Base-by-base conservation (phyloP, 352 stramenopile species). In the Phytophthora chlamydospora region DNA sequence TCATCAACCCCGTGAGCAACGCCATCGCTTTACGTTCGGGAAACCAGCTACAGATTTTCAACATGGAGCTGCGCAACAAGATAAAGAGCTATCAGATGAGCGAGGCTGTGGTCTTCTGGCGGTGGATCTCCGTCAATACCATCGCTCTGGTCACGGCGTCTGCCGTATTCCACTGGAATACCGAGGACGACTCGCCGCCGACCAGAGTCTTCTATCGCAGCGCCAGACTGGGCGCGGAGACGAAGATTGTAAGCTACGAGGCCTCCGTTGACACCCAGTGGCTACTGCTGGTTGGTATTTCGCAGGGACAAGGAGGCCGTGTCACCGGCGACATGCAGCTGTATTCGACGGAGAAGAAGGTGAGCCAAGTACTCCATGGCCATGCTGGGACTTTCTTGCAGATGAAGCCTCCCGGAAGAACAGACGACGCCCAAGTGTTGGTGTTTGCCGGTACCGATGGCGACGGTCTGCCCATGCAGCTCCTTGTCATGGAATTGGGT, bases 201-300 rank as follows among this genome's bases (percentile, higher is more conserved):
- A 70, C 75, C 6, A 99, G 99, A 84, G 67, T 99, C 6, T 99
- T 99, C 74, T 96, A 99, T 72, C 91, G 97, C 47, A 95, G 99
- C 68, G 78, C 86, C 7, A 97, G 78, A 41, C 76, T 99, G 7
- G 85, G 82, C 21, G 62, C 90, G 0, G 96, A 93, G 56, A 98
- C 85, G 40, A 96, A 99, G 75, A 98, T 99, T 61, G 99, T 99
- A 78, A 98, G 98, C 73, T 99, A 99, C 83, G 83, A 98, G 63
- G 96, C 98, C 33, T 98, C 91, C 56, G 80, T 83, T 1, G 97
- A 99, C 77, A 84, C 83, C 36, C 98, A 99, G 74, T 99, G 97
- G 98, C 96, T 98, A 75, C 80, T 99, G 29, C 77, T 99, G 6
- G 92, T 98, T 13, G 98, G 97, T 40, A 99, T 99, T 58, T 88